phyloP scores from a whole-genome alignment of 495 filamentous ascomycete genomes.

The Penicillium canariense region DNA sequence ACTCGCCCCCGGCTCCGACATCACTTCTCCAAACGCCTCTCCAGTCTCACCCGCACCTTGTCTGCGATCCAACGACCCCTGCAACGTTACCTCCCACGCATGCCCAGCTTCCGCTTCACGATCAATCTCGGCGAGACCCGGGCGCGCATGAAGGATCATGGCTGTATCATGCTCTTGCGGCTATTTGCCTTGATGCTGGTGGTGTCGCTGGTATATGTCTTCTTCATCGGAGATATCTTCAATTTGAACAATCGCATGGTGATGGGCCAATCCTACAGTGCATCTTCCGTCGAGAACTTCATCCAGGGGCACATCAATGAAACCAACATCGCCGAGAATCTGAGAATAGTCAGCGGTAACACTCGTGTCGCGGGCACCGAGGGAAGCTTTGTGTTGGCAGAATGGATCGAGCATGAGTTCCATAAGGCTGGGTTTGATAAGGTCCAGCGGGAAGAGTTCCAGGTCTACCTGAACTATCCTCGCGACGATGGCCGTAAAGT shows the following conservation, averaged over 20 bases:
- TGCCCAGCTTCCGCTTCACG: constrained; percentile 42
- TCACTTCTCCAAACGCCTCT: constrained; percentile 56
- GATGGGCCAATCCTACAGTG: constrained; percentile 45
- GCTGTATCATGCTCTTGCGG: constrained; percentile 64
- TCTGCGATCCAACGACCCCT: constrained; percentile 56
- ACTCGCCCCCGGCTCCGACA: constrained; percentile 39
- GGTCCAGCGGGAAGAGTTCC: constrained; percentile 69
- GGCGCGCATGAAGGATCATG: constrained; percentile 32
- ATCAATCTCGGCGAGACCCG: constrained; percentile 33
- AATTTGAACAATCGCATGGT: constrained; percentile 44
- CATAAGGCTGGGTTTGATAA: constrained; percentile 65
- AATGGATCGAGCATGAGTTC: constrained; percentile 77
- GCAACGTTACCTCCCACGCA: constrained; percentile 46
- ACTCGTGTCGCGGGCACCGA: constrained; percentile 89
- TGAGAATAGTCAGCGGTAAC: constrained; percentile 70
- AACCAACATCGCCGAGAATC: constrained; percentile 63
- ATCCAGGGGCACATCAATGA: constrained; percentile 67
- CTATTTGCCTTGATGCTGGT: constrained; percentile 73
- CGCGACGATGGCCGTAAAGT: constrained; percentile 72
- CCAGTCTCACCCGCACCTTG: constrained; percentile 50
- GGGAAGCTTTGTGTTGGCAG: constrained; percentile 77
- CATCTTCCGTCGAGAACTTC: constrained; percentile 65
- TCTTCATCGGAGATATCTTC: constrained; percentile 83
- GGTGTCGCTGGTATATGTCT: constrained; percentile 69
- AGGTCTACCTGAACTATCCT: constrained; percentile 92